Evolutionary conservation across 2,329 filamentous ascomycete species (phyloP).

Genomic region (Sphaerulina vaccinii): DNA sequence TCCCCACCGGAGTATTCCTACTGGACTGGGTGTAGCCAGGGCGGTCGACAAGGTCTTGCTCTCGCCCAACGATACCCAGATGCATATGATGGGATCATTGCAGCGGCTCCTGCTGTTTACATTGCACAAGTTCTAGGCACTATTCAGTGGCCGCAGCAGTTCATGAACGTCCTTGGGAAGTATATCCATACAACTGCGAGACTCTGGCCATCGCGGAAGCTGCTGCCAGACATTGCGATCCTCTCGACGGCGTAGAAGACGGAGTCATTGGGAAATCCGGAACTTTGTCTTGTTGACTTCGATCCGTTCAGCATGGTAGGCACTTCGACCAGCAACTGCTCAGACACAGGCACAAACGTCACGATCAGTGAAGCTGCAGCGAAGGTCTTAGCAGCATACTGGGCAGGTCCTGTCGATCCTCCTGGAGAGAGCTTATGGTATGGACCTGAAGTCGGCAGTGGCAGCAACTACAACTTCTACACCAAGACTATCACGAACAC

Average conservation of each 20-base stretch:
- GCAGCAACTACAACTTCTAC: neutral
- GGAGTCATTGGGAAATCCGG: conserved; percentile 27
- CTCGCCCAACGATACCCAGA: conserved; percentile 37
- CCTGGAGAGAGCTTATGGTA: conserved; percentile 32
- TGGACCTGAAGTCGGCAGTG: conserved; percentile 14
- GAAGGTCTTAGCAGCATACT: conserved; percentile 32
- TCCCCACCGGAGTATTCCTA: conserved; percentile 37
- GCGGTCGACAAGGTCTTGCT: conserved; percentile 39
- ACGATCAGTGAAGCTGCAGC: conserved; percentile 32
- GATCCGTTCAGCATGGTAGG: conserved; percentile 36
- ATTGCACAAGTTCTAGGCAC: conserved; percentile 23
- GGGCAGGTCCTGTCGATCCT: conserved; percentile 34
- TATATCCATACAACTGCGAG: conserved; percentile 32
- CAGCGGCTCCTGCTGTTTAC: conserved; percentile 37
- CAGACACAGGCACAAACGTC: neutral
- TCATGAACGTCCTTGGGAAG: conserved; percentile 24
- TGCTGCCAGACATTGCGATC: conserved; percentile 35
- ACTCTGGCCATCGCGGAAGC: conserved; percentile 32
- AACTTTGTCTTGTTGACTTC: conserved; percentile 22
- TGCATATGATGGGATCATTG: conserved; percentile 40
- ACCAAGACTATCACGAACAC: neutral
- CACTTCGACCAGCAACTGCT: conserved; percentile 41
- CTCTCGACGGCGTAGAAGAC: conserved; percentile 35
- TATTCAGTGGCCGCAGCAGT: conserved; percentile 24
- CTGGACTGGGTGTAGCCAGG: conserved; percentile 39